Conservation (phyloP, 495 filamentous ascomycete genomes). For the Bacidia gigantensis region DNA sequence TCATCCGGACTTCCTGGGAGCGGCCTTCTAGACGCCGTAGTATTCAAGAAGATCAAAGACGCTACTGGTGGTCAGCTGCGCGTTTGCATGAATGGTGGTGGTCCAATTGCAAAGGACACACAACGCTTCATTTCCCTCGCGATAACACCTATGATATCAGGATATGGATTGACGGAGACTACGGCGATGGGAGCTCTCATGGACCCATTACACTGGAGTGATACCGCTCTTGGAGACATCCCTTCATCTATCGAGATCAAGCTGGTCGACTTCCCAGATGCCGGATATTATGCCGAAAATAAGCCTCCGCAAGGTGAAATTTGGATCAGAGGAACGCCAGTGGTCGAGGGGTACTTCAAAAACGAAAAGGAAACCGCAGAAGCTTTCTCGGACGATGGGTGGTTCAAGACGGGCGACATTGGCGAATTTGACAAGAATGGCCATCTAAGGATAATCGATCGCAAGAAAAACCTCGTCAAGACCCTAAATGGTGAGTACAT, state of each 20-base stretch:
- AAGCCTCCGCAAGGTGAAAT: constrained; percentile 62
- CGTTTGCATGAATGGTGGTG: constrained; percentile 76
- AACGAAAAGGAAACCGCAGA: constrained; percentile 36
- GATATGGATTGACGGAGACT: constrained; percentile 96
- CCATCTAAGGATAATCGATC: constrained; percentile 39
- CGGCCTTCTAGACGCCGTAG: constrained; percentile 52
- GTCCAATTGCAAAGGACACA: constrained; percentile 74
- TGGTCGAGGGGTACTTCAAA: constrained; percentile 37
- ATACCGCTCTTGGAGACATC: constrained; percentile 64
- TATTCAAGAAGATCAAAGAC: constrained; percentile 87
- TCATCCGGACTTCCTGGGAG: constrained; percentile 50
- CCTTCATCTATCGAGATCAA: constrained; percentile 79
- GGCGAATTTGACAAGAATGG: constrained; percentile 35
- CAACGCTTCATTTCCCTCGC: constrained; percentile 81
- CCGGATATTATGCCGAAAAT: constrained; percentile 77
- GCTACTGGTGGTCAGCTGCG: constrained; percentile 73
- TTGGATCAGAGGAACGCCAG: constrained; percentile 52
- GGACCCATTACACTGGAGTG: constrained; percentile 82
- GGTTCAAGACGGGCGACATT: constrained; percentile 46
- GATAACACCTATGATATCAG: constrained; percentile 75
- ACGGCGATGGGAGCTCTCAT: constrained; percentile 85
- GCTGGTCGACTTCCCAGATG: constrained; percentile 89
- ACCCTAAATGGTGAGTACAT: constrained; percentile 96
- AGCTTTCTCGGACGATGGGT: constrained; percentile 35
- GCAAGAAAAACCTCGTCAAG: constrained; percentile 45